Base-by-base conservation (phyloP, 75 land plant genomes). In the Pinus tabuliformis region DNA sequence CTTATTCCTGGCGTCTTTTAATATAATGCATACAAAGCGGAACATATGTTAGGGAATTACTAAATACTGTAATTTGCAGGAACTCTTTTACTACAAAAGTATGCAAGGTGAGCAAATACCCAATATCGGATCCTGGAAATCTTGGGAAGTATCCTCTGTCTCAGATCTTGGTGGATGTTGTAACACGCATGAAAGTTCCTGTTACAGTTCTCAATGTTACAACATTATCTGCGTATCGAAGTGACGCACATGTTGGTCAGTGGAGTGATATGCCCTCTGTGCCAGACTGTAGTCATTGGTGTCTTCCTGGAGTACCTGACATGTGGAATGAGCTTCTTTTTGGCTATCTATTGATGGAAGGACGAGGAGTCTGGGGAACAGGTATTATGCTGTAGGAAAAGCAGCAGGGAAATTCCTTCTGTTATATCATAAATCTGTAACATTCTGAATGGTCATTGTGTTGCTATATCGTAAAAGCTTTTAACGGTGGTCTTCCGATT, bases 221-320 rank as follows among this genome's bases (percentile, higher is more conserved):
- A 36, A 72, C 78, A 17, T 81, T 96, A 89, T 88, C 88, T 11
- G 84, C 93, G 3, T 94, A 65, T 71, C 91, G 99, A n/a, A 84
- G 87, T n/a, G 99, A 96, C 82, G 97, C 87, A n/a, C 99, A 96
- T 79, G 86, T 96, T 30, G 97, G 92, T 54, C 85, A 72, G 59
- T 94, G 88, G 85, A 90, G 89, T 54, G 82, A 83, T 70, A 80
- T 74, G n/a, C 81, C 89, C 4, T 77, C 87, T 1, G 82, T 87
- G 24, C 78, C 91, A 28, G 98, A 95, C 70, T 95, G 98, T 77
- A 87, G 89, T 76, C 98, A 95, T 60, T 95, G 98, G 98, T 95
- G 98, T 74, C 89, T 95, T 72, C 98, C 98, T 57, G 98, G 98
- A 56, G 91, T 95, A 3, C 97, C 98, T 74, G 98, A 95, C 72